A percentile compares a stretch with the other conserved stretches of the same genome.
Evolutionary conservation across 1,284 basidiomycete genomes (phyloP).

Genomic region (Neolentinus lepideus): DNA sequence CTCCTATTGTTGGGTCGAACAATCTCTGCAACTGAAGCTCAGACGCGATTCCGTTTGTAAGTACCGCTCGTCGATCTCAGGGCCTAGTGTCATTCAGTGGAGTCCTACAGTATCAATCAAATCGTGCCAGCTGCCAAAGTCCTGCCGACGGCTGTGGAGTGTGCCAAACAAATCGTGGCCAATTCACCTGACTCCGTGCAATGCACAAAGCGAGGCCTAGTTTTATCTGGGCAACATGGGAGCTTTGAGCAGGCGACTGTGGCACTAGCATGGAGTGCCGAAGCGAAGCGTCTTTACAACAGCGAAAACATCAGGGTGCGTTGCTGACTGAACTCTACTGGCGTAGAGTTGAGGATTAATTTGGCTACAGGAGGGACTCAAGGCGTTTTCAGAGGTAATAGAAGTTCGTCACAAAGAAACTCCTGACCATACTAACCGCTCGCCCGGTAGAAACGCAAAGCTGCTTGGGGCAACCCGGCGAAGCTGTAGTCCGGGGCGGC

Average conservation of each 20-base stretch:
- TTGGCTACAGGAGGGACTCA: conserved; percentile 31
- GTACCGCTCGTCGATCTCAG: conserved; percentile 17
- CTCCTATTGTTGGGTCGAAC: conserved; percentile 68
- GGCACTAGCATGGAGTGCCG: conserved; percentile 39
- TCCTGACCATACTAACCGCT: conserved; percentile 1
- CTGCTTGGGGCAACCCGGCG: conserved; percentile 52
- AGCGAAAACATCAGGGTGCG: conserved; percentile 70
- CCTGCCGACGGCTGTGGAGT: conserved; percentile 52
- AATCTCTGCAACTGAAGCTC: conserved; percentile 62
- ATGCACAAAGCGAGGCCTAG: conserved; percentile 63
- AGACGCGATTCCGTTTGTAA: conserved; percentile 69
- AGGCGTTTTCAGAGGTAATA: conserved; percentile 32
- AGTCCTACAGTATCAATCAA: conserved; percentile 49
- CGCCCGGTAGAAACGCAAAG: conserved; percentile 45
- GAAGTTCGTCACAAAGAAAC: neutral
- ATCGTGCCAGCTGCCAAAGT: conserved; percentile 55
- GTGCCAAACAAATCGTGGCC: conserved; percentile 52
- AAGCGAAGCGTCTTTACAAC: conserved; percentile 50
- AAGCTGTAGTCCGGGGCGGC: conserved; percentile 35
- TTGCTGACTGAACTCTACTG: neutral
- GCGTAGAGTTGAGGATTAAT: conserved; percentile 6
- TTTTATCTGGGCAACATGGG: conserved; percentile 43
- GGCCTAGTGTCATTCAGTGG: neutral
- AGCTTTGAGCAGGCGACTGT: conserved; percentile 48
- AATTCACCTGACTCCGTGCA: conserved; percentile 82